Evolutionary conservation across 768 basidiomycete genomes (phyloP).

Genomic region (Suillus americanus): DNA sequence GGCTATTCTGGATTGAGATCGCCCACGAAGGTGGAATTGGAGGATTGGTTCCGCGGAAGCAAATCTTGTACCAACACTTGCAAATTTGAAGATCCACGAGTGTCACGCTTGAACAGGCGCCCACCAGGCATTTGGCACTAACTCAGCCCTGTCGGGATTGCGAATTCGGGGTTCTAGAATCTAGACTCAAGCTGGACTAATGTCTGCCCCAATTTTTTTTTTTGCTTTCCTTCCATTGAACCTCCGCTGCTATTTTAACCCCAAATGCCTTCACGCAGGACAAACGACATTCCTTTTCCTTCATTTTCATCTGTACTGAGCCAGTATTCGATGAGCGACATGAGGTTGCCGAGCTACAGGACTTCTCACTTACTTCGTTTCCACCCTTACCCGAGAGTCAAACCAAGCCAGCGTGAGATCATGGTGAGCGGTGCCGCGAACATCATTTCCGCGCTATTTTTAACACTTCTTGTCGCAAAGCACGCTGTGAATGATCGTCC

Average conservation of each 20-base stretch:
- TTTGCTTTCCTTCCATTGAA: background rate
- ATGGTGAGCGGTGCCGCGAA: slow-evolving; percentile 1
- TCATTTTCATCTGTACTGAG: background rate
- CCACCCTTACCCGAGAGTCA: slow-evolving; percentile 13
- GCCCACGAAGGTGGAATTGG: background rate
- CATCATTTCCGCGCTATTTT: background rate
- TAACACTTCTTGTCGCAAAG: background rate
- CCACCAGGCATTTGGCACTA: background rate
- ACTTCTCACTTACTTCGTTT: slow-evolving; percentile 12
- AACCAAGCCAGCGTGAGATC: slow-evolving; percentile 8
- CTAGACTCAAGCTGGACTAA: no score
- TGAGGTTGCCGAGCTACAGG: slow-evolving; percentile 11
- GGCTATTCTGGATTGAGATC: background rate
- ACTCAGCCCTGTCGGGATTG: slow-evolving; percentile 4
- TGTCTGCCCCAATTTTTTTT: background rate
- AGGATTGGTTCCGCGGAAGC: slow-evolving; percentile 10
- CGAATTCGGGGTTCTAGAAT: slow-evolving; percentile 6
- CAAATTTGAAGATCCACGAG: background rate
- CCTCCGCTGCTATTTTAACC: slow-evolving; percentile 7
- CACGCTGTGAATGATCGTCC: background rate
- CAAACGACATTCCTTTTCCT: background rate
- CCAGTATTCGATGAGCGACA: background rate
- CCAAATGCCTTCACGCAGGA: background rate
- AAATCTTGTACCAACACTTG: slow-evolving; percentile 1
- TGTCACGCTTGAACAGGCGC: background rate